These are phyloP conservation scores for Apiospora saccharicola DNA, from an alignment of 2,329 filamentous ascomycete species.

Conservation along the genomic window DNA sequence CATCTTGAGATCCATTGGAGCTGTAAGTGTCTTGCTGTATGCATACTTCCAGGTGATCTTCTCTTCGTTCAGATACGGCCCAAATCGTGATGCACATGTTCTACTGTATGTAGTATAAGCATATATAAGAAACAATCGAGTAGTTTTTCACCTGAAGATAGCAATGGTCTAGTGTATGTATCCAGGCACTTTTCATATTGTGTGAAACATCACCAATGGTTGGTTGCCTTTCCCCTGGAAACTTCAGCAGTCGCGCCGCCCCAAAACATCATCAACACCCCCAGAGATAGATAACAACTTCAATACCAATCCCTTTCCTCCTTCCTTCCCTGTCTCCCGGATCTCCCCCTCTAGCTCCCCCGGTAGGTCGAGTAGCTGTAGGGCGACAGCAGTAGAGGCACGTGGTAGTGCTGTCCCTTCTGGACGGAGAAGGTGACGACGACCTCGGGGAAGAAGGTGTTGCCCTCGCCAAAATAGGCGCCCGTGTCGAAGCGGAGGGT, in stretches of 20 bases:
- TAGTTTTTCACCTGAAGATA: not conserved
- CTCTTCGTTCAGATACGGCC: too few relatives aligned
- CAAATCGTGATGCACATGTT: too few relatives aligned
- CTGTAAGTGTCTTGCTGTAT: too few relatives aligned
- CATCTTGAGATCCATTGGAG: too few relatives aligned
- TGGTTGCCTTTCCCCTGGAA: not conserved
- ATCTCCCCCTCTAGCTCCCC: constrained; percentile 63
- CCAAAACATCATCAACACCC: not conserved
- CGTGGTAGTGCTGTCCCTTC: constrained; percentile 75
- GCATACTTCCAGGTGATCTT: too few relatives aligned
- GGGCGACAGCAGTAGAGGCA: constrained; percentile 78
- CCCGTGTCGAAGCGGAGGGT: constrained; percentile 77
- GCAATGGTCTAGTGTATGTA: not conserved
- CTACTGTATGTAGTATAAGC: too few relatives aligned
- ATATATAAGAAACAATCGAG: not conserved
- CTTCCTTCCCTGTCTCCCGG: not conserved
- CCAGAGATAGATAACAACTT: too few relatives aligned
- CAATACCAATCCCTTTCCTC: not conserved
- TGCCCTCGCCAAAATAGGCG: constrained; percentile 71
- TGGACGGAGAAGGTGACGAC: constrained; percentile 61
- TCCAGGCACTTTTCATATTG: not conserved
- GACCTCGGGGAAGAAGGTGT: constrained; percentile 69
- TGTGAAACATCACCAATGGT: not conserved
- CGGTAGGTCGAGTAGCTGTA: constrained; percentile 86
- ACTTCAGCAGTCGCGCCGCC: not conserved